Evolutionary conservation across 1,284 basidiomycete genomes (phyloP), one percentile per base, ranked within the genome.

Genomic region (Puccinia sorghi): DNA sequence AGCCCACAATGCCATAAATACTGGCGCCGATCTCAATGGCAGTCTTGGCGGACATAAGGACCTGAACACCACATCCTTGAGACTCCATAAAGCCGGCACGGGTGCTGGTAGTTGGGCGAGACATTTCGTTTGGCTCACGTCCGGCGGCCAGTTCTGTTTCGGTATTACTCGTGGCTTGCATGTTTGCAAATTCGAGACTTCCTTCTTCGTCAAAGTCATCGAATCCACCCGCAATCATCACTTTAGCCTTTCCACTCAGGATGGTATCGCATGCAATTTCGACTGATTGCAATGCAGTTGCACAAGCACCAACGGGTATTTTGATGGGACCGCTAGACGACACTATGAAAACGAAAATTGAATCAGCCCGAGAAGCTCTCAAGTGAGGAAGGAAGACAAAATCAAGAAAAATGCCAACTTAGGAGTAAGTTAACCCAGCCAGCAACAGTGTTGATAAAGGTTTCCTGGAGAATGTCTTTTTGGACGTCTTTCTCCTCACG

Each of bases 141-240:
- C 97, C 97, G 90, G 97, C 97, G 11, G 95, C 95, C 83, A 97
- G 92, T 86, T 99, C 97, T 52, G 93, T 93, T 85, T 95, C 93
- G 6, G 94, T 91, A 84, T 96, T 97, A 86, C 92, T 94, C 8
- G 97, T 99, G 7, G 97, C 97, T 86, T 97, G 97, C 97, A 99
- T 99, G 88, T 98, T 98, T 79, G 94, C 96, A 86, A 86, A 86
- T 74, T 83, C 82, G 79, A 81, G 82, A 57, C 82, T 84, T 54
- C 83, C 83, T 64, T 79, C 95, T 86, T 99, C 97, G 82, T 92
- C 92, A 84, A 98, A 90, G 85, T 99, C 97, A 84, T 99, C 97
- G 86, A 94, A 97, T 80, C 96, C 97, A 86, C 97, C 97, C 59
- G 96, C 92, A 81, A 99, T 91, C 97, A 99, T 99, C 84, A 99